Percentiles rank a stretch among this genome's conserved stretches.
Conservation (phyloP, 352 stramenopile genomes). For the Phytophthora aleatoria region DNA sequence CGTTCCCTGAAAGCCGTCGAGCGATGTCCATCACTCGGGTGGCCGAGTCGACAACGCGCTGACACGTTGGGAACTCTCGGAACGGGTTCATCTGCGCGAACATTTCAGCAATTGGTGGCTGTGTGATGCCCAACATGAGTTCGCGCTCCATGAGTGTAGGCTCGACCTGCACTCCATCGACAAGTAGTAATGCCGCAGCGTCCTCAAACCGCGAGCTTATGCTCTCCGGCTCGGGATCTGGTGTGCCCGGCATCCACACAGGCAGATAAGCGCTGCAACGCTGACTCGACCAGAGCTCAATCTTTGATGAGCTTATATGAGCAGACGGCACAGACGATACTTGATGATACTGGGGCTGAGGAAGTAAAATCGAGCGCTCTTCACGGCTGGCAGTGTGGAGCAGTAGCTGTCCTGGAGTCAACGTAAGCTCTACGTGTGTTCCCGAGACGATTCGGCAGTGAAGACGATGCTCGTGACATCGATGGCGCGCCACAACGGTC, state of each 20-base stretch:
- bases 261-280: constrained; percentile 63
- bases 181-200: constrained; percentile 52
- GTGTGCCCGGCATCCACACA: constrained; percentile 61
- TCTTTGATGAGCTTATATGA: constrained; percentile 29
- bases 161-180: constrained; percentile 59
- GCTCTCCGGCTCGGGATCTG: constrained; percentile 58
- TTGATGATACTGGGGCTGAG: constrained; percentile 32
- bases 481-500: constrained; percentile 29
- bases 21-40: constrained; percentile 52
- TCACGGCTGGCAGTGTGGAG: constrained; percentile 31
- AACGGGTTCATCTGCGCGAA: constrained; percentile 49
- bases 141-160: constrained; percentile 68
- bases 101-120: constrained; percentile 26
- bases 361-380: constrained; percentile 32
- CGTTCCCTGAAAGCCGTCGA: constrained; percentile 36
- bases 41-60: constrained; percentile 41
- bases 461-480: constrained; percentile 57
- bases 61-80: constrained; percentile 41
- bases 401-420: constrained; percentile 48
- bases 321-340: constrained; percentile 11
- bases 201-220: constrained; percentile 65
- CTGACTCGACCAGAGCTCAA: constrained; percentile 47
- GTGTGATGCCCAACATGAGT: constrained; percentile 43
- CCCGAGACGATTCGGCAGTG: constrained; percentile 47
- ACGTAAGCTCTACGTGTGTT: constrained; percentile 47